Conservation (phyloP, 2,329 filamentous ascomycete species). For the Exophiala mesophila region DNA sequence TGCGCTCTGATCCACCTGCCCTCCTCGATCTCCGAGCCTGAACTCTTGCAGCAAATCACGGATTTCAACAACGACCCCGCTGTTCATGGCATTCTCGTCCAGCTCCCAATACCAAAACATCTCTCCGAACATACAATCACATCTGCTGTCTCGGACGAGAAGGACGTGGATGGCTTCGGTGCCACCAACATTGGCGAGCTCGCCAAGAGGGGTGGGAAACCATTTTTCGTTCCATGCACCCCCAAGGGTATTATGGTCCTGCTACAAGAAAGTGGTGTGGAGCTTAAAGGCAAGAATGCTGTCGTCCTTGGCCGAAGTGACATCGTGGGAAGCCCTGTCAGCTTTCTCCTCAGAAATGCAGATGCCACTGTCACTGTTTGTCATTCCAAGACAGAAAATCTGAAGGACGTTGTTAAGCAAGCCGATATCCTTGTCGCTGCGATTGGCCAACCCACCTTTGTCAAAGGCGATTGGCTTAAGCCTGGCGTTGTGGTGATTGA, state of each 20-base stretch:
- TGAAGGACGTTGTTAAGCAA: conserved; percentile 68
- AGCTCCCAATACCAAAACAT: conserved; percentile 82
- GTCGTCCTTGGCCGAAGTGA: conserved; percentile 93
- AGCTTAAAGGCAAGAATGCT: conserved; percentile 83
- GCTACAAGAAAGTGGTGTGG: conserved; percentile 74
- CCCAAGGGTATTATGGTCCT: conserved; percentile 96
- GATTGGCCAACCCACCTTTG: conserved; percentile 79
- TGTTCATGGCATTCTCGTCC: conserved; percentile 89
- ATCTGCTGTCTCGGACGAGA: conserved; percentile 83
- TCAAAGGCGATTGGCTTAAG: conserved; percentile 95
- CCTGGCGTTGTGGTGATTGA: conserved; percentile 93
- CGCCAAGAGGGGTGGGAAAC: conserved; percentile 86
- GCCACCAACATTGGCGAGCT: conserved; percentile 92
- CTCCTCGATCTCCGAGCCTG: conserved; percentile 73
- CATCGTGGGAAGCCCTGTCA: conserved; percentile 95
- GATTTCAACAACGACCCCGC: conserved; percentile 78
- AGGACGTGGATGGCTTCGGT: conserved; percentile 97
- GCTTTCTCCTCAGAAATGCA: conserved; percentile 89
- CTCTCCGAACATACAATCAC: conserved; percentile 88
- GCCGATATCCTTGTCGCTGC: conserved; percentile 90
- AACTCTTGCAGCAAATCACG: conserved; percentile 77
- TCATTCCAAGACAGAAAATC: conserved; percentile 76
- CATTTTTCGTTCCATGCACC: conserved; percentile 89
- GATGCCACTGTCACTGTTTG: conserved; percentile 96
- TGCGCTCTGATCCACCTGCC: conserved; percentile 83